These are phyloP conservation scores for Cryptococcus neoformans DNA, from an alignment of 1,284 basidiomycete genomes.

Conservation along the genomic window DNA sequence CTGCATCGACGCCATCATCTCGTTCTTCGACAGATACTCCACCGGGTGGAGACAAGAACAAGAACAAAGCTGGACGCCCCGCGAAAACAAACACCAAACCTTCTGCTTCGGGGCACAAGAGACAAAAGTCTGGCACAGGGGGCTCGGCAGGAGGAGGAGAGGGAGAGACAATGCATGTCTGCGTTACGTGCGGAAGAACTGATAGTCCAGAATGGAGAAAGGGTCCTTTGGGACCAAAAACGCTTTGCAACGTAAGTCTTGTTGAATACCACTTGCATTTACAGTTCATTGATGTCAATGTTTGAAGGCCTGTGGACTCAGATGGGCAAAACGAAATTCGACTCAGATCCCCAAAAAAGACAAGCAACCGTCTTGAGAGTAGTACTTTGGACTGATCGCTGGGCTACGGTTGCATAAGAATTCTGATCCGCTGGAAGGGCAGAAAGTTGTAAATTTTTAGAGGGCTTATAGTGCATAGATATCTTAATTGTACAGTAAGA, in stretches of 20 bases:
- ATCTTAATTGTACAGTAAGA: no score
- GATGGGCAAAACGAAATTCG: constrained; percentile 46
- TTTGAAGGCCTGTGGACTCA: constrained; percentile 42
- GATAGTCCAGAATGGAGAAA: constrained; percentile 51
- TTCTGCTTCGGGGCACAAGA: constrained; percentile 15
- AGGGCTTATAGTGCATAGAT: no score
- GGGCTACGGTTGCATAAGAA: no score
- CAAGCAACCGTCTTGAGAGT: no score
- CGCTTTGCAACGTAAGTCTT: constrained; percentile 47
- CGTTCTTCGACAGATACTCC: not conserved
- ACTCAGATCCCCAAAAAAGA: not conserved
- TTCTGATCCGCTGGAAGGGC: no score
- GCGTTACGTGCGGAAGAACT: constrained; percentile 47
- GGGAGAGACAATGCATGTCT: constrained; percentile 43
- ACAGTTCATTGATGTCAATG: not conserved
- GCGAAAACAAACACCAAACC: constrained; percentile 12
- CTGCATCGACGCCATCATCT: not conserved
- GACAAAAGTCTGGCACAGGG: constrained; percentile 2
- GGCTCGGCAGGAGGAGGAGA: constrained; percentile 3
- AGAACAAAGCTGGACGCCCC: constrained; percentile 7
- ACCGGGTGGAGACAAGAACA: constrained; percentile 2
- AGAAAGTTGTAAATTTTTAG: no score
- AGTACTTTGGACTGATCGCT: no score
- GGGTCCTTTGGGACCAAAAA: constrained; percentile 49
- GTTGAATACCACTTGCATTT: not conserved